Evolutionary conservation across 2,329 filamentous ascomycete species (phyloP).

Genomic region (Diplodia sapinea): DNA sequence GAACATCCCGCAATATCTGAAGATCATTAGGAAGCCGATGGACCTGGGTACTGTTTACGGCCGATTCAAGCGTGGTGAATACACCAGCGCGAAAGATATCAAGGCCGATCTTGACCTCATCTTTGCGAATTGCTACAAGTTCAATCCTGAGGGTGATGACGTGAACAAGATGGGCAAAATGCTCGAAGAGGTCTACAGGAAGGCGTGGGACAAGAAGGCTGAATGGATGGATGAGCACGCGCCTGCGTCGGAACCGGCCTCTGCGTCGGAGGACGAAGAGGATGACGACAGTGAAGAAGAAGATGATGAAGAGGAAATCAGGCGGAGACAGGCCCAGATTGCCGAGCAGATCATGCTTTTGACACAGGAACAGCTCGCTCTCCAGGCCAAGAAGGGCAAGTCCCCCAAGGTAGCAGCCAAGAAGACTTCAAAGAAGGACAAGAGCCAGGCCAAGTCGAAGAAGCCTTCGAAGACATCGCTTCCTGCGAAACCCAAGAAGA

Average conservation of each 20-base stretch:
- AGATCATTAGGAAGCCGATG: constrained; percentile 96
- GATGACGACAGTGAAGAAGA: constrained; percentile 74
- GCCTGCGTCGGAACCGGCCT: constrained; percentile 67
- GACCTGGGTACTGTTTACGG: constrained; percentile 81
- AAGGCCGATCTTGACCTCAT: constrained; percentile 83
- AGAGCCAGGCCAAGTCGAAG: constrained; percentile 37
- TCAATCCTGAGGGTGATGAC: constrained; percentile 81
- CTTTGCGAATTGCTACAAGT: constrained; percentile 87
- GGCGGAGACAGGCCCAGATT: constrained; percentile 68
- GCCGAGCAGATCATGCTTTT: constrained; percentile 49
- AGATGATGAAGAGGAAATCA: constrained; percentile 56
- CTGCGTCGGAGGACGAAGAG: constrained; percentile 69
- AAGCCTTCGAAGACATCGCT: constrained; percentile 41
- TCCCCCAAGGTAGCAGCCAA: constrained; percentile 55
- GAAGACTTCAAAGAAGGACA: constrained; percentile 53
- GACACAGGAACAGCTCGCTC: constrained; percentile 29
- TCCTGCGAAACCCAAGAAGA: constrained; percentile 56
- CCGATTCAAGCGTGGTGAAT: constrained; percentile 79
- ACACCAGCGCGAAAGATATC: constrained; percentile 82
- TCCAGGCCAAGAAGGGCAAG: constrained; percentile 56
- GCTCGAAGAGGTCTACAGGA: constrained; percentile 76
- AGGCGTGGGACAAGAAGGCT: constrained; percentile 77
- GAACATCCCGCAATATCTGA: constrained; percentile 91
- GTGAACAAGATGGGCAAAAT: constrained; percentile 74
- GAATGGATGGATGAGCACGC: constrained; percentile 80